phyloP scores from a whole-genome alignment of 495 filamentous ascomycete species.

The Pyronema domesticum region DNA sequence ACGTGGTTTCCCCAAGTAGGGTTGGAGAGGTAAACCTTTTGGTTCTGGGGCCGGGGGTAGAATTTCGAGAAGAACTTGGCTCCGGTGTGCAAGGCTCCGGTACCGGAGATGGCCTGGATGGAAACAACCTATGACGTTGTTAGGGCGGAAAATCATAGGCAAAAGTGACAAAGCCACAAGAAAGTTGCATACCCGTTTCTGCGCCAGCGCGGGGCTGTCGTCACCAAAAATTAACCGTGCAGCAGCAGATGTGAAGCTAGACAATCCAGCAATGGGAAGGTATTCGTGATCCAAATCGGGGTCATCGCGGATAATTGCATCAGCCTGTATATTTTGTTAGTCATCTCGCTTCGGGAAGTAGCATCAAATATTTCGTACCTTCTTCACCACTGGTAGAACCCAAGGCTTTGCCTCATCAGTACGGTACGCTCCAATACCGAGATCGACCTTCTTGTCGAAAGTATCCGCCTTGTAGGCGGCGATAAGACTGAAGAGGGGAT shows the following conservation, averaged over 20 bases:
- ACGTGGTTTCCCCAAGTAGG: slow-evolving; percentile 98
- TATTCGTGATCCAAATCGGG: slow-evolving; percentile 94
- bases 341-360: neutral
- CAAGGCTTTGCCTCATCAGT: slow-evolving; percentile 96
- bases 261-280: slow-evolving; percentile 80
- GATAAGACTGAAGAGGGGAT: slow-evolving; percentile 88
- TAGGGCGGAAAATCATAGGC: neutral
- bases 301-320: slow-evolving; percentile 69
- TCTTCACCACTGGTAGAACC: slow-evolving; percentile 89
- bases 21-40: slow-evolving; percentile 69
- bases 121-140: slow-evolving; percentile 32
- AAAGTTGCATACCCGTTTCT: slow-evolving; percentile 47
- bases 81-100: slow-evolving; percentile 76
- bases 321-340: slow-evolving; percentile 43
- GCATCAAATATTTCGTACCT: slow-evolving; percentile 37
- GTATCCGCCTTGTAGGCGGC: slow-evolving; percentile 71
- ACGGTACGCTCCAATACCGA: slow-evolving; percentile 92
- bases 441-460: slow-evolving; percentile 76
- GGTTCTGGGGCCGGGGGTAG: slow-evolving; percentile 40
- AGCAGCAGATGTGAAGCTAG: slow-evolving; percentile 67
- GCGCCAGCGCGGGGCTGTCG: slow-evolving; percentile 60
- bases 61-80: slow-evolving; percentile 70
- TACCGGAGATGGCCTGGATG: slow-evolving; percentile 75
- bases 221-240: slow-evolving; percentile 74
- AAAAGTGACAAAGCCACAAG: neutral